A percentile compares a stretch with the other conserved stretches of the same genome.
phyloP scores from a whole-genome alignment of 2,329 filamentous ascomycete genomes.

The Diaporthe sp. region DNA sequence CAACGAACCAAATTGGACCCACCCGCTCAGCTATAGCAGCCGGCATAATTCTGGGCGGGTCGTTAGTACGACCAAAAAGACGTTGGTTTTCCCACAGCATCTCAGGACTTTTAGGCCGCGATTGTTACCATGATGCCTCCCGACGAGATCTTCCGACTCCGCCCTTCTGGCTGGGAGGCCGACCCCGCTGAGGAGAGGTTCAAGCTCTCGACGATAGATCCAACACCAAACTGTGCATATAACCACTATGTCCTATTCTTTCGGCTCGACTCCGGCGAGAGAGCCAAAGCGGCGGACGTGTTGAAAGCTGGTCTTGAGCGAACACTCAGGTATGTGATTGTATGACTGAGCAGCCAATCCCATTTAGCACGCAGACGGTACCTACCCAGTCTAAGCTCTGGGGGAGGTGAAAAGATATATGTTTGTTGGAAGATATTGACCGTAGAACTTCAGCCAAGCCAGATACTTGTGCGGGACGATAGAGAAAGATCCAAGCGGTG shows the following conservation, averaged over 20 bases:
- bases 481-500: constrained; percentile 50
- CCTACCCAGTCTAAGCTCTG: background rate
- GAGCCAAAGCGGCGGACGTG: constrained; percentile 41
- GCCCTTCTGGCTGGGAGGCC: constrained; percentile 49
- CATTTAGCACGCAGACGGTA: background rate
- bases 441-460: constrained; percentile 48
- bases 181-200: constrained; percentile 50
- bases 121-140: background rate
- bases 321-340: background rate
- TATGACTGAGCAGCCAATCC: background rate
- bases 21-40: background rate
- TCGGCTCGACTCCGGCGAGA: constrained; percentile 46
- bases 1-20: background rate
- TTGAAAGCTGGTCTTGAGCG: constrained; percentile 50
- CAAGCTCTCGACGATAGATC: constrained; percentile 51
- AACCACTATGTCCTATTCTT: constrained; percentile 54
- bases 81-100: too few species aligned
- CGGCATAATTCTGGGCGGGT: background rate
- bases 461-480: constrained; percentile 53
- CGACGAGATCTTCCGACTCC: constrained; percentile 43
- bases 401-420: accelerated
- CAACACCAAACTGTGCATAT: constrained; percentile 46
- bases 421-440: background rate
- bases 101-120: too few species aligned
- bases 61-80: background rate